Percentiles rank a stretch among this genome's conserved stretches.
Conservation (phyloP, 164 flowering plant species). For the Taxillus chinensis region DNA sequence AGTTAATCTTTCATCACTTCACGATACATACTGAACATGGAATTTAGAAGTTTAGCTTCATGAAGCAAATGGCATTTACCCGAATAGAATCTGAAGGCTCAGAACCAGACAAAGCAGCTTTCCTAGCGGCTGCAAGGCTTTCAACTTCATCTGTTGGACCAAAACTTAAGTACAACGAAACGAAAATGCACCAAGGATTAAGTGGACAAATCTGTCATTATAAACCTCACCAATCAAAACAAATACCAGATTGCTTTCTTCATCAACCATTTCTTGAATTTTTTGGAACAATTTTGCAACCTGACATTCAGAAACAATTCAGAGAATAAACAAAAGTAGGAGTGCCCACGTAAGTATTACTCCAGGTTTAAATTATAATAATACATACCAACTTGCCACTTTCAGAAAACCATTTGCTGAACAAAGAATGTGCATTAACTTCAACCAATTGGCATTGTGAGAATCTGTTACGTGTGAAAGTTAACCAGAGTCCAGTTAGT, state of each 20-base stretch:
- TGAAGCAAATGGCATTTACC: slow-evolving; percentile 24
- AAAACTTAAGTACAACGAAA: slow-evolving; percentile 1
- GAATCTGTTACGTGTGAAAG: slow-evolving; percentile 41
- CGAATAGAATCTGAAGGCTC: slow-evolving; percentile 97
- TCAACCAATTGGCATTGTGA: slow-evolving; percentile 88
- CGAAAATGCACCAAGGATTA: neutral
- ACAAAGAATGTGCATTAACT: slow-evolving; percentile 97
- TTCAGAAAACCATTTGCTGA: slow-evolving; percentile 99
- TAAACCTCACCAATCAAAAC: slow-evolving; percentile 89
- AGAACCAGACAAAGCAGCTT: slow-evolving; percentile 96
- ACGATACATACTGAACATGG: too few species aligned
- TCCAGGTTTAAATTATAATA: neutral
- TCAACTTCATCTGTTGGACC: slow-evolving; percentile 89
- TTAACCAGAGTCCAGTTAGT: neutral
- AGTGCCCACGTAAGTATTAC: neutral
- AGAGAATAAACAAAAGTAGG: neutral
- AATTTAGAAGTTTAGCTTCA: neutral
- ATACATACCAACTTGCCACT: slow-evolving; percentile 91
- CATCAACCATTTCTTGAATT: slow-evolving; percentile 98
- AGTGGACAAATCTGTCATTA: slow-evolving; percentile 2
- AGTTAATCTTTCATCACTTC: too few species aligned
- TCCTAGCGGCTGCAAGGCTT: slow-evolving; percentile 98
- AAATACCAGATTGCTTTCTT: slow-evolving; percentile 91
- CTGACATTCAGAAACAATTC: slow-evolving; percentile 23
- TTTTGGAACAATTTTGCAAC: slow-evolving; percentile 96